These are phyloP conservation scores for Neurospora sp. DNA, from an alignment of 495 filamentous ascomycete genomes.

Conservation along the genomic window DNA sequence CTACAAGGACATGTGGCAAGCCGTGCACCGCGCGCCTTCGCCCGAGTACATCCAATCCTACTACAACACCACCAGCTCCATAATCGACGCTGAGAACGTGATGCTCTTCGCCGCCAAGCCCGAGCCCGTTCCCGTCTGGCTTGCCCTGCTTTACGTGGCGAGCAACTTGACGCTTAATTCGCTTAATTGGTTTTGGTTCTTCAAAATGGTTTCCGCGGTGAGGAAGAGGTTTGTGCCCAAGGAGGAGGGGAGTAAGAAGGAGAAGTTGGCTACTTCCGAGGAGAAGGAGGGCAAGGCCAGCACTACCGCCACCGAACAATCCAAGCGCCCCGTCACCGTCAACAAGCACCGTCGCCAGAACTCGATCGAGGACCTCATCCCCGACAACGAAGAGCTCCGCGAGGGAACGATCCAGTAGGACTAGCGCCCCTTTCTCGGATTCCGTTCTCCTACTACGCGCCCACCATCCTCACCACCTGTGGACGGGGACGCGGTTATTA, in stretches of 20 bases:
- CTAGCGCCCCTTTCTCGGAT: not conserved
- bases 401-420: conserved; percentile 24
- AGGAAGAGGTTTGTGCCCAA: conserved; percentile 71
- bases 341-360: conserved; percentile 4
- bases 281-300: not conserved
- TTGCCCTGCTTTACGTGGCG: conserved; percentile 63
- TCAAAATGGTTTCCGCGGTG: conserved; percentile 90
- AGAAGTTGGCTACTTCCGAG: not conserved
- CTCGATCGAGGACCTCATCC: conserved; percentile 23
- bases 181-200: conserved; percentile 94
- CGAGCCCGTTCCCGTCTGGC: conserved; percentile 63
- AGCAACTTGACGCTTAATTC: conserved; percentile 74
- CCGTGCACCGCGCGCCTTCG: conserved; percentile 35
- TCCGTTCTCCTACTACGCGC: not conserved
- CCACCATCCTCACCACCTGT: not conserved
- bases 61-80: conserved; percentile 19
- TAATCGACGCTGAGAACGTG: conserved; percentile 27
- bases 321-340: conserved; percentile 1
- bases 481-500: not conserved
- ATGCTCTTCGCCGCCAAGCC: conserved; percentile 38
- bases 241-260: conserved; percentile 24
- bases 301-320: not conserved
- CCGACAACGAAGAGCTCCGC: conserved; percentile 24
- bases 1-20: conserved; percentile 69
- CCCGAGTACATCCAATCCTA: conserved; percentile 20